A percentile compares a stretch with the other conserved stretches of the same genome.
phyloP scores from a whole-genome alignment of 352 stramenopile genomes.

The Globisporangium acanthophoron region DNA sequence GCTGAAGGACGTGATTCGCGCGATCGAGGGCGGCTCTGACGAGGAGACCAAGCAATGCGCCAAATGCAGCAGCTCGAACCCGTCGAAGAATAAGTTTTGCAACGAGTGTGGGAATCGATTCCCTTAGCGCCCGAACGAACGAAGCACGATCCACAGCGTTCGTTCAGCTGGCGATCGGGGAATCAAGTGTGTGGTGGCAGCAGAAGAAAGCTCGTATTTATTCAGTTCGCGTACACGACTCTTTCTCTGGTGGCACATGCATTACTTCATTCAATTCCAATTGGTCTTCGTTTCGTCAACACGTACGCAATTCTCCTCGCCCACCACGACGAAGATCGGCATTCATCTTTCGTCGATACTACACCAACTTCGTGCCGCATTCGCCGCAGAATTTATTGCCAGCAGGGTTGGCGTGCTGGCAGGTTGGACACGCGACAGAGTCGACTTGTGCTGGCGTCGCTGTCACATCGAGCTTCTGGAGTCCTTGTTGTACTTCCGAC shows the following conservation, averaged over 20 bases:
- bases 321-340: no score
- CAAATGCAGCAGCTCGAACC: slow-evolving; percentile 3
- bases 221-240: no score
- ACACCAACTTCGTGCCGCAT: not conserved
- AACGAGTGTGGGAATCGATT: slow-evolving; percentile 9
- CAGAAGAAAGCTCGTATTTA: no score
- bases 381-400: not conserved
- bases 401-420: not conserved
- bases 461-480: no score
- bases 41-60: not conserved
- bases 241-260: no score
- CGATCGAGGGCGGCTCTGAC: not conserved
- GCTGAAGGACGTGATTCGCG: not conserved
- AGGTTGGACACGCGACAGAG: not conserved
- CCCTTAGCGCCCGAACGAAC: no score
- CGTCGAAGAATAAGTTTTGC: slow-evolving; percentile 9
- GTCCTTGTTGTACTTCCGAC: no score
- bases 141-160: no score
- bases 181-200: no score
- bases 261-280: no score
- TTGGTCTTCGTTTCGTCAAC: no score
- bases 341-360: not conserved
- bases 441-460: not conserved
- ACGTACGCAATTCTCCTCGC: not conserved
- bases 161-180: no score